A percentile compares a stretch with the other conserved stretches of the same genome.
These are phyloP conservation scores for Phascolomyces articulosus DNA, from an alignment of 371 early-diverging fungal species.

Conservation along the genomic window DNA sequence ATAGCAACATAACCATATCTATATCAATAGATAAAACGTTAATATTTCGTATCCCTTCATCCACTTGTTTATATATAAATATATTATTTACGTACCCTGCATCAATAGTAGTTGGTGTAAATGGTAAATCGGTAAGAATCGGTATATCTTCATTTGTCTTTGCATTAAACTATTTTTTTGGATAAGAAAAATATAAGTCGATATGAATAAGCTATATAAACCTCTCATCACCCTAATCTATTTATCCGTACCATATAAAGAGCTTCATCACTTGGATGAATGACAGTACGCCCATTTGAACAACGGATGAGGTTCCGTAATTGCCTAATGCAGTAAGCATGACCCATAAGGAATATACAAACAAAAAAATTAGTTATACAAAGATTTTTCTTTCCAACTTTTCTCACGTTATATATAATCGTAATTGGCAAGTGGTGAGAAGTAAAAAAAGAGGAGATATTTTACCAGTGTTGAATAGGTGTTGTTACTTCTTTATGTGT, in stretches of 20 bases:
- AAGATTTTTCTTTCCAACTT: no score
- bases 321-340: constrained; percentile 15
- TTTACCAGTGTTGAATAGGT: constrained; percentile 24
- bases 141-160: constrained; percentile 14
- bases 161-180: constrained; percentile 15
- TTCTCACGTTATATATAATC: not conserved
- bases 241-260: constrained; percentile 19
- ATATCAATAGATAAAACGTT: not conserved
- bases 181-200: no score
- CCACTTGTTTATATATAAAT: no score
- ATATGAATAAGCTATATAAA: no score
- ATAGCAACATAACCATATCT: constrained; percentile 24
- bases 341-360: no score
- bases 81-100: constrained; percentile 19
- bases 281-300: constrained; percentile 5
- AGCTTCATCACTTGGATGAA: constrained; percentile 17
- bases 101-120: constrained; percentile 23
- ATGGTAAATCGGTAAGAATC: constrained; percentile 19
- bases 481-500: constrained; percentile 16
- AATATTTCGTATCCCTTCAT: not conserved
- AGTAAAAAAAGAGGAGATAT: no score
- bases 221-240: no score
- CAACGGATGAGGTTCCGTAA: constrained; percentile 20
- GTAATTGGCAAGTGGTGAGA: not conserved
- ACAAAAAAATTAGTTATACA: no score